Evolutionary conservation across 805 yeast genomes (phyloP), one percentile per base, ranked within the genome.

Genomic region (Osmozyma mogii): DNA sequence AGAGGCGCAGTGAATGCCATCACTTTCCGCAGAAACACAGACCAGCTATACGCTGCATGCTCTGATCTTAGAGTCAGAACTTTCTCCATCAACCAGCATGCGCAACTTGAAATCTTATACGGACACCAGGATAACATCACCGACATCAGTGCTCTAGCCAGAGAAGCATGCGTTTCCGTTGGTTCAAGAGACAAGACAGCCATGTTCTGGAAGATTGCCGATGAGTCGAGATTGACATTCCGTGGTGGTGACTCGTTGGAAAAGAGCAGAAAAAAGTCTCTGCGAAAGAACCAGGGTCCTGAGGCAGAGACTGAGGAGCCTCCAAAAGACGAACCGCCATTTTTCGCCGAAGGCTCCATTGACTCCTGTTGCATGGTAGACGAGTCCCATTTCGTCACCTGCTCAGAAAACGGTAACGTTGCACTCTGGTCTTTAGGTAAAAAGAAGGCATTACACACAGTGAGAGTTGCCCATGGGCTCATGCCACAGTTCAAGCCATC

Each of bases 161-260:
- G 78, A 54, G 97, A 92, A 50, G 75, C 96, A 35, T 92, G 98
- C 64, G 88, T 92, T 11, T 84, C 95, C 15, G 97, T 89, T 18
- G 98, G 98, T 11, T 70, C 94, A 3, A 75, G 97, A 45, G 98
- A 92, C 58, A 78, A 94, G 47, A 84, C 96, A 4, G 96, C 89
- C 7, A 81, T 94, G 79, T 65, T 84, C 45, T 92, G 98, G 98
- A 92, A 92, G 54, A 85, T 92, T 41, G 75, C 95, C 15, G 98
- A 92, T 47, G 98, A 92, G 58, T 77, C 94, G 1, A 75, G 96
- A 50, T 70, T 92, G 46, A 87, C 96, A 0, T 89, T 89, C 54
- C 72, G 95, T 50, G 95, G 95, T 37, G 95, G 94, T 35, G 95
- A 85, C 47, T 57, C 56, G 10, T 62, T 54, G 27, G 73, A 59